Base-by-base conservation (phyloP, 306 rosid genomes). In the Fragaria ananassa region DNA sequence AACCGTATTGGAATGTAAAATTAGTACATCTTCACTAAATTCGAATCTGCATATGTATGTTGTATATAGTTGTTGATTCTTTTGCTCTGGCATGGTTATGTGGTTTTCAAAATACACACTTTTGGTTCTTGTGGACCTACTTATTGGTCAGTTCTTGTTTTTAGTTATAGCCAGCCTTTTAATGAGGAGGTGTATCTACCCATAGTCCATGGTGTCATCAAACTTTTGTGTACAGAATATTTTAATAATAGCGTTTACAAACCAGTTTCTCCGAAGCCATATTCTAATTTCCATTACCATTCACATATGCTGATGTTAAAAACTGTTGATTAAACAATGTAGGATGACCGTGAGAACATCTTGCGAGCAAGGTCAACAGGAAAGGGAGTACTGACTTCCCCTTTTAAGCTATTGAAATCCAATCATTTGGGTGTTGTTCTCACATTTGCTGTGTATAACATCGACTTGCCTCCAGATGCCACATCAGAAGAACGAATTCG, bases 291-390 rank as follows among this genome's bases (percentile, higher is more conserved):
- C 75, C 75, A 71, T 76, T 74, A 23, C 78, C 68, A 37, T 64
- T 85, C 56, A 78, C 18, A 14, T 71, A 19, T 70, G 56, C 76
- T 75, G 70, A 75, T 51, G 10, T 53, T 42, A 47, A 70, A 68
- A 74, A 63, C 23, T 49, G 50, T 44, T 29, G 67, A 44, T 79
- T 39, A 25, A 57, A 58, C 63, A 68, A 49, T 79, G 56, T 76
- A 95, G 98, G 97, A 95, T 68, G 98, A 95, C 57, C 97, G 87
- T 11, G 98, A 89, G 80, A 95, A 95, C 88, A 95, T 95, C 74
- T 86, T 95, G 84, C 93, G 97, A 77, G 97, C 97, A 77, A 89
- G 98, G 81, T 91, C 93, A 62, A 85, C 93, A 4, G 97, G 92
- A 74, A 95, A 90, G 82, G 98, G 97, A 72, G 98, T 92, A 57